Conservation (phyloP, 306 rosid genomes). For the Gynostemma pentaphyllum region DNA sequence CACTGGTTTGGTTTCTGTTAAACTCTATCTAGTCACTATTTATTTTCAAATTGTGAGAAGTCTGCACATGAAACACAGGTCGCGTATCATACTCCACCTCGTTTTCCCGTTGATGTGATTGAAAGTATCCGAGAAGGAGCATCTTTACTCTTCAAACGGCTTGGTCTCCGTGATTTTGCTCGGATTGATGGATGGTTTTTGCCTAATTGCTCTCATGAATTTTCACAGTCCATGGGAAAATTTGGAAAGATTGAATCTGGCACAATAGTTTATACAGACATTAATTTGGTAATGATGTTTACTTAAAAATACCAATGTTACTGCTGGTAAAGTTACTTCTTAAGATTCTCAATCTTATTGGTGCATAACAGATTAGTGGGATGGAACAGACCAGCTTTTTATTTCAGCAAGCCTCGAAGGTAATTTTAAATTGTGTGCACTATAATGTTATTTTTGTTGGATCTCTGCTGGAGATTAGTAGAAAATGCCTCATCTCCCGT, state of each 20-base stretch:
- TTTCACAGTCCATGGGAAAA: slow-evolving; percentile 31
- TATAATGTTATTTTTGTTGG: not conserved
- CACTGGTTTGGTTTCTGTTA: not conserved
- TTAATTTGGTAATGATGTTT: slow-evolving; percentile 57
- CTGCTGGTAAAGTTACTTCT: not conserved
- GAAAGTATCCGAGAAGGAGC: slow-evolving; percentile 79
- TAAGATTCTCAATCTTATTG: slow-evolving; percentile 12
- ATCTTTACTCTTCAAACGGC: slow-evolving; percentile 48
- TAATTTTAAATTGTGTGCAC: slow-evolving; percentile 19
- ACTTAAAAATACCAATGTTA: not conserved
- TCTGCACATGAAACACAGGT: slow-evolving; percentile 40
- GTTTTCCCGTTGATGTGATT: slow-evolving; percentile 64
- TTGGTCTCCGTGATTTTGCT: slow-evolving; percentile 77
- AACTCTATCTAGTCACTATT: not conserved
- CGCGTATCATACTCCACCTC: slow-evolving; percentile 92
- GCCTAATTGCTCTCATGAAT: slow-evolving; percentile 38
- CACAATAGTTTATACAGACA: slow-evolving; percentile 66
- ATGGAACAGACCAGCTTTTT: slow-evolving; percentile 98
- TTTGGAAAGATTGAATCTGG: slow-evolving; percentile 68
- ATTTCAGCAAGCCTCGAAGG: slow-evolving; percentile 98
- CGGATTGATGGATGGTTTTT: slow-evolving; percentile 96
- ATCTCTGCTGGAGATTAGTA: not conserved
- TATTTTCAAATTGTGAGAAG: slow-evolving; percentile 3
- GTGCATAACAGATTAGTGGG: slow-evolving; percentile 71
- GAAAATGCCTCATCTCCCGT: not conserved